A percentile compares a stretch with the other conserved stretches of the same genome.
phyloP scores from a whole-genome alignment of 352 stramenopile genomes.

The Phytophthora melonis region DNA sequence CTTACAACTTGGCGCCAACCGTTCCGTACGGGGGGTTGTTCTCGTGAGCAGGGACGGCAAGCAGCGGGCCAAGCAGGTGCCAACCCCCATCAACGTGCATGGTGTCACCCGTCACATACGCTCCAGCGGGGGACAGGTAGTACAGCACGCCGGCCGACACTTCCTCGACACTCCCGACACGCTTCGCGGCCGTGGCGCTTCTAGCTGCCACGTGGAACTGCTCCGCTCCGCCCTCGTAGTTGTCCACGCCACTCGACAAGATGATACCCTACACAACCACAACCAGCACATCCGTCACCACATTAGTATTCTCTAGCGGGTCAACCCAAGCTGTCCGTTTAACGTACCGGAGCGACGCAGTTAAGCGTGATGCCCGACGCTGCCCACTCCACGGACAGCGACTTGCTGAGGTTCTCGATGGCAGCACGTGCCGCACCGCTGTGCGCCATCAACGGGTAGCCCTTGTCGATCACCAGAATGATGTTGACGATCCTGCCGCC shows the following conservation, averaged over 20 bases:
- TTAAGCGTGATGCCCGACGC: constrained; percentile 93
- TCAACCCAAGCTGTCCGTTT: neutral
- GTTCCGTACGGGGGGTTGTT: constrained; percentile 88
- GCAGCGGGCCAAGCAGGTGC: constrained; percentile 63
- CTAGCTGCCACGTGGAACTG: constrained; percentile 87
- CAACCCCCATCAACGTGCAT: constrained; percentile 92
- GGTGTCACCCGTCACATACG: constrained; percentile 92
- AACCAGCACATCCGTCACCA: constrained; percentile 27
- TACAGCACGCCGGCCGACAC: constrained; percentile 89
- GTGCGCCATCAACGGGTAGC: constrained; percentile 94
- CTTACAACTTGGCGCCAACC: constrained; percentile 55
- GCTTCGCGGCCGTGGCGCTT: constrained; percentile 83
- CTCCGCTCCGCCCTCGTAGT: constrained; percentile 91
- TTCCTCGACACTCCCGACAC: constrained; percentile 94
- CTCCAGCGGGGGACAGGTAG: constrained; percentile 89
- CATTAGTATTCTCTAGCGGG: no score
- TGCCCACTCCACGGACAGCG: constrained; percentile 95
- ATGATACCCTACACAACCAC: constrained; percentile 86
- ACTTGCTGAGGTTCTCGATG: constrained; percentile 95
- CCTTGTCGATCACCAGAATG: constrained; percentile 94
- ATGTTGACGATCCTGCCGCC: constrained; percentile 96
- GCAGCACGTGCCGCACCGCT: constrained; percentile 90
- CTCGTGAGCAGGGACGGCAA: constrained; percentile 82
- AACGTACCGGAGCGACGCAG: constrained; percentile 89
- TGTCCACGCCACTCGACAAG: constrained; percentile 80